Evolutionary conservation across 805 yeast genomes (phyloP).

Genomic region (Ogataea haglerorum): DNA sequence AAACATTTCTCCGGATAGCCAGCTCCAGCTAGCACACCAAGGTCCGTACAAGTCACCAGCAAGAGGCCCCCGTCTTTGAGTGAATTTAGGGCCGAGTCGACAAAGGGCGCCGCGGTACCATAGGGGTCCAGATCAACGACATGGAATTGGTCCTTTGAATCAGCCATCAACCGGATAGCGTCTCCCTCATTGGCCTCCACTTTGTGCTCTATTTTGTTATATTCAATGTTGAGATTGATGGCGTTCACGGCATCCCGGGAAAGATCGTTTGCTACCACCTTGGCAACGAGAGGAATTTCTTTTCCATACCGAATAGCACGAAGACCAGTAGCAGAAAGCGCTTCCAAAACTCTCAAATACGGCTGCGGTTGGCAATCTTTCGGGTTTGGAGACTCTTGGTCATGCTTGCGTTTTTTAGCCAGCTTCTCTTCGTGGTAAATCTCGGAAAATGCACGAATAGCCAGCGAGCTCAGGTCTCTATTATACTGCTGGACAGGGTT

Average conservation of each 20-base stretch:
- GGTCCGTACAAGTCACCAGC: conserved; percentile 92
- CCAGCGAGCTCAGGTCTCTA: conserved; percentile 82
- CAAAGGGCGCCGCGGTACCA: conserved; percentile 95
- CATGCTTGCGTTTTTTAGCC: conserved; percentile 28
- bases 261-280: conserved; percentile 86
- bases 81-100: conserved; percentile 85
- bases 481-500: conserved; percentile 97
- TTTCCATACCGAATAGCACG: conserved; percentile 91
- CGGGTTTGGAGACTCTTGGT: conserved; percentile 1
- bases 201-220: conserved; percentile 54
- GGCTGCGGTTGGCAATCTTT: conserved; percentile 30
- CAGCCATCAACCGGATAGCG: conserved; percentile 81
- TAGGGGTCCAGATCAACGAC: conserved; percentile 95
- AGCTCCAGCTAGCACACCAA: conserved; percentile 92
- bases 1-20: conserved; percentile 97
- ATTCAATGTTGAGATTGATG: conserved; percentile 65
- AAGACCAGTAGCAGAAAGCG: conserved; percentile 91
- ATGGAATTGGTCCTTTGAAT: conserved; percentile 56
- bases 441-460: conserved; percentile 83
- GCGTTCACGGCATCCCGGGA: conserved; percentile 81
- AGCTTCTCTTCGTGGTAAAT: conserved; percentile 42
- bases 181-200: conserved; percentile 78
- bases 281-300: conserved; percentile 75
- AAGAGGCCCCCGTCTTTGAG: conserved; percentile 82
- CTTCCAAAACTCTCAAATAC: conserved; percentile 75